Percentiles rank a stretch among this genome's conserved stretches.
These are phyloP conservation scores for Triadica sebifera DNA, from an alignment of 345 rosid species.

Conservation along the genomic window DNA sequence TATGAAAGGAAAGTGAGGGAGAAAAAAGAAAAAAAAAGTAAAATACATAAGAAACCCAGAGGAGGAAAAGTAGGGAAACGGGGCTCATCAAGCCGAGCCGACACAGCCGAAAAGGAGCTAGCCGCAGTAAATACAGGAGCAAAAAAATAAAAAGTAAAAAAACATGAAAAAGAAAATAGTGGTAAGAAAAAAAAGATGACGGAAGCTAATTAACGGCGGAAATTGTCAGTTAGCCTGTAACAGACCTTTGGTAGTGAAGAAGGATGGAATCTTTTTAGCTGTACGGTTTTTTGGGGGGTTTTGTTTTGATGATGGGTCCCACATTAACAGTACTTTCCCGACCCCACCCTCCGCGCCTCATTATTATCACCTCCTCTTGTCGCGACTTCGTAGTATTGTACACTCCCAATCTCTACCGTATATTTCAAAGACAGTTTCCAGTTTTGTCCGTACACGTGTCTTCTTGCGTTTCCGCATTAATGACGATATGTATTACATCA, in stretches of 20 bases:
- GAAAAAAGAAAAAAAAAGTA: neutral
- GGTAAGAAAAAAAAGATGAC: conserved; percentile 17
- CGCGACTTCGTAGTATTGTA: too few relatives aligned
- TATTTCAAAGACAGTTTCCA: too few relatives aligned
- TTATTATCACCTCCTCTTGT: neutral
- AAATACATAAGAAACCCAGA: neutral
- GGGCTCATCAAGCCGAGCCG: neutral
- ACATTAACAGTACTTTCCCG: neutral
- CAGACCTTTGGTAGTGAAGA: neutral
- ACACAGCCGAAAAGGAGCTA: neutral
- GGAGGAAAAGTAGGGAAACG: too few relatives aligned
- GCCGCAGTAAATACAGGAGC: too few relatives aligned
- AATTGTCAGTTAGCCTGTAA: conserved; percentile 31
- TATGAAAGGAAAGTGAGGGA: neutral
- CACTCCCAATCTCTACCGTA: too few relatives aligned
- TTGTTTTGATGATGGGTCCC: conserved; percentile 1
- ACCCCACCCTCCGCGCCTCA: conserved; percentile 1
- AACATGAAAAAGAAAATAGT: neutral
- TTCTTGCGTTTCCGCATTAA: too few relatives aligned
- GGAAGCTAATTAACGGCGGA: conserved; percentile 43
- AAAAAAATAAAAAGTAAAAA: too few relatives aligned
- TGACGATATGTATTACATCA: too few relatives aligned
- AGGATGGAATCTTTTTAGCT: conserved; percentile 41
- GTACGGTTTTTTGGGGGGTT: conserved; percentile 15
- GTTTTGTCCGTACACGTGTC: too few relatives aligned